Percentiles rank a stretch among this genome's conserved stretches.
Evolutionary conservation across 345 rosid species (phyloP).

Genomic region (Aegle marmelos): DNA sequence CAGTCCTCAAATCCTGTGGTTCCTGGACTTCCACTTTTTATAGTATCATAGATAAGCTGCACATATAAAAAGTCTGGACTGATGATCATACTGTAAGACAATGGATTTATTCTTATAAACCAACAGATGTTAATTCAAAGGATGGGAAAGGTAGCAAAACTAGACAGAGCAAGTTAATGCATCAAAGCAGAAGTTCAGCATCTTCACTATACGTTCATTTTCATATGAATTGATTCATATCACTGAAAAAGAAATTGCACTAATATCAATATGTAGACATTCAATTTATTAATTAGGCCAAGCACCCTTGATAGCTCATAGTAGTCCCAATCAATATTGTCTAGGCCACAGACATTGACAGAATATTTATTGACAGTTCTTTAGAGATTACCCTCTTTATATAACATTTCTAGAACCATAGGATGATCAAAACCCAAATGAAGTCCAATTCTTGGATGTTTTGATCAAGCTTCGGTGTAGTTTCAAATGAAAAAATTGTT

Average conservation of each 20-base stretch:
- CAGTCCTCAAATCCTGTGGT: conserved; percentile 90
- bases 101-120: background rate
- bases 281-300: background rate
- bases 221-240: background rate
- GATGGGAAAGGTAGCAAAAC: conserved; percentile 1
- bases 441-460: background rate
- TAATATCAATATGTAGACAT: background rate
- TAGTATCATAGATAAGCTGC: conserved; percentile 94
- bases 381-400: background rate
- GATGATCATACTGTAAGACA: conserved; percentile 8
- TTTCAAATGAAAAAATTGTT: background rate
- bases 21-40: conserved; percentile 68
- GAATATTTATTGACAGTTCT: background rate
- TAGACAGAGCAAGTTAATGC: conserved; percentile 3
- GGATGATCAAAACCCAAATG: background rate
- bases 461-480: background rate
- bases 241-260: background rate
- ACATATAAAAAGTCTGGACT: conserved; percentile 19
- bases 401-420: background rate
- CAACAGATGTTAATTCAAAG: conserved; percentile 1
- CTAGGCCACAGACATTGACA: background rate
- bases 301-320: background rate
- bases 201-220: background rate
- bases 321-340: background rate
- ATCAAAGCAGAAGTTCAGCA: background rate